Base-by-base conservation (phyloP, 352 stramenopile genomes). In the Hyphochytrium catenoides region DNA sequence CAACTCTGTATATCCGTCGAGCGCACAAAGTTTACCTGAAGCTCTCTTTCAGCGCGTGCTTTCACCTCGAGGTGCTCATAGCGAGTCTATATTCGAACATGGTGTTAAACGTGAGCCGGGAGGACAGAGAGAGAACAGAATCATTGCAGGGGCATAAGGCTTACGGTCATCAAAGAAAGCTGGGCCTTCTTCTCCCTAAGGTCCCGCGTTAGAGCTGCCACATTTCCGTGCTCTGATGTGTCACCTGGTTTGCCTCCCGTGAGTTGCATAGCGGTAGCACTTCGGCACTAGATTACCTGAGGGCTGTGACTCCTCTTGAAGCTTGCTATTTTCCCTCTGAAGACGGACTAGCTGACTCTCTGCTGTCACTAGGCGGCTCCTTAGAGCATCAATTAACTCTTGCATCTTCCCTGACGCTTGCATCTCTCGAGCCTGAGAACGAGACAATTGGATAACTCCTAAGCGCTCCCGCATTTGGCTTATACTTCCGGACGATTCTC, bases 1-100 rank as follows among this genome's bases (percentile, higher is more conserved):
- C n/a, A n/a, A n/a, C n/a, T n/a, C n/a, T n/a, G n/a, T n/a, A n/a
- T n/a, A n/a, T n/a, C n/a, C n/a, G n/a, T n/a, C n/a, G n/a, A n/a
- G n/a, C n/a, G n/a, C n/a, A n/a, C n/a, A n/a, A n/a, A n/a, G n/a
- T n/a, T n/a, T 40, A 31, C 34, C 21, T 89, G 74, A n/a, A 88
- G 77, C 42, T 89, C 75, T 2, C 57, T 50, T 39, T 86, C 68
- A 4, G 71, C 73, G 4, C 60, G 46, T 3, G 61, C 52, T 33
- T 86, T 88, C 3, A 56, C 56, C 34, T 87, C 73, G 23, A 87
- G 47, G 30, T 84, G 75, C 45, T 90, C 73, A 42, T 86, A 91
- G 4, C 75, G 55, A 22, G 71, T n/a, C n/a, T n/a, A n/a, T n/a
- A n/a, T n/a, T n/a, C n/a, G n/a, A n/a, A n/a, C n/a, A n/a, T n/a